Percentiles rank a stretch among this genome's conserved stretches.
Evolutionary conservation across 2,329 filamentous ascomycete species (phyloP).

Genomic region (Ilyonectria mors-panacis): DNA sequence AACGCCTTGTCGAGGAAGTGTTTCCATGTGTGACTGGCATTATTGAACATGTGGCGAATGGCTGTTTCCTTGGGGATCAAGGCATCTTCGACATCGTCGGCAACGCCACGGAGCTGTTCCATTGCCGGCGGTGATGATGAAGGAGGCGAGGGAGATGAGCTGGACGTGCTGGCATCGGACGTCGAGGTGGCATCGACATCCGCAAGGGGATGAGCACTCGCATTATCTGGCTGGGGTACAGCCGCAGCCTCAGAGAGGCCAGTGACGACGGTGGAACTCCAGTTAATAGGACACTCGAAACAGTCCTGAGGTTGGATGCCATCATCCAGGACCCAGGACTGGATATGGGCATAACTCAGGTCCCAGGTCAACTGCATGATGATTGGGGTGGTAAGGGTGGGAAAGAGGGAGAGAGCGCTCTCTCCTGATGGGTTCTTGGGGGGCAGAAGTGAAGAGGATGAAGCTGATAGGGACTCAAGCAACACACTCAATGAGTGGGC

Average conservation of each 20-base stretch:
- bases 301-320: conserved; percentile 39
- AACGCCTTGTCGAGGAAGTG: conserved; percentile 38
- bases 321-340: conserved; percentile 47
- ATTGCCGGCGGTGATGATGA: conserved; percentile 22
- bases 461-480: conserved; percentile 1
- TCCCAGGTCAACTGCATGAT: conserved; percentile 49
- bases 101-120: conserved; percentile 32
- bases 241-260: conserved; percentile 45
- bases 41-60: conserved; percentile 41
- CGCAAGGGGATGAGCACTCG: conserved; percentile 39
- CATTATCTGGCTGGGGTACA: conserved; percentile 36
- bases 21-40: conserved; percentile 43
- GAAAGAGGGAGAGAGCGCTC: conserved; percentile 19
- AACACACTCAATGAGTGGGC: neutral
- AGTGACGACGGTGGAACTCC: conserved; percentile 46
- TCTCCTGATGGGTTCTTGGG: neutral
- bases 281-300: conserved; percentile 42
- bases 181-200: conserved; percentile 30
- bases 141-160: conserved; percentile 25
- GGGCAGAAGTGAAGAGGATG: conserved; percentile 3
- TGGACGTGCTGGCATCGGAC: conserved; percentile 30
- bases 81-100: conserved; percentile 40
- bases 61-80: conserved; percentile 41
- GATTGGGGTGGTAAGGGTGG: conserved; percentile 6
- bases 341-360: conserved; percentile 48